These are phyloP conservation scores for Vanderwaltozyma polyspora DNA, from an alignment of 805 yeast species.

Conservation along the genomic window DNA sequence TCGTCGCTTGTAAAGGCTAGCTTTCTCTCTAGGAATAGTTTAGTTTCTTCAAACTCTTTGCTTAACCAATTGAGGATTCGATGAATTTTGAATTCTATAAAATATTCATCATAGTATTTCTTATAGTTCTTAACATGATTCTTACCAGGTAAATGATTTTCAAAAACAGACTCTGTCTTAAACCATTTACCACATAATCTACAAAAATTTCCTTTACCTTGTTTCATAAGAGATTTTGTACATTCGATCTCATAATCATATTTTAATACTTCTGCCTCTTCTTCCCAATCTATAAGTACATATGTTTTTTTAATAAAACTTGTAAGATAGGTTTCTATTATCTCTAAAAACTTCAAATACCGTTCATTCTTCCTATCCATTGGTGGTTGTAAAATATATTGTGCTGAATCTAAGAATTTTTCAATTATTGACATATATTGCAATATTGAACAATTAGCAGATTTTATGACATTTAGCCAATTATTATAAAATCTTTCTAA, in stretches of 20 bases:
- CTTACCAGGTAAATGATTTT: slow-evolving; percentile 62
- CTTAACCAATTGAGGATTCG: slow-evolving; percentile 30
- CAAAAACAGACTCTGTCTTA: slow-evolving; percentile 51
- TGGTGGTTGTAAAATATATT: slow-evolving; percentile 18
- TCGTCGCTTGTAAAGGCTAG: slow-evolving; percentile 64
- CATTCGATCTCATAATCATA: slow-evolving; percentile 9
- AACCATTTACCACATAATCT: slow-evolving; percentile 51
- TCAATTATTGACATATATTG: slow-evolving; percentile 41
- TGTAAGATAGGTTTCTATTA: slow-evolving; percentile 40
- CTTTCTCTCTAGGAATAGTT: slow-evolving; percentile 51
- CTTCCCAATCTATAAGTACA: slow-evolving; percentile 37
- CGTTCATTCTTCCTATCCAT: slow-evolving; percentile 22
- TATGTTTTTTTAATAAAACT: slow-evolving; percentile 36
- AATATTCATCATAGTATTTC: slow-evolving; percentile 16
- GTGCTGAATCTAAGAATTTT: slow-evolving; percentile 24
- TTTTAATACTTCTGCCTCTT: slow-evolving; percentile 4
- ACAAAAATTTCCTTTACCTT: slow-evolving; percentile 38
- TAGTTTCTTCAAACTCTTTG: slow-evolving; percentile 38
- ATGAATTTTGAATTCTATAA: slow-evolving; percentile 32
- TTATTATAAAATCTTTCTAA: slow-evolving; percentile 38
- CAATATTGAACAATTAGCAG: slow-evolving; percentile 32
- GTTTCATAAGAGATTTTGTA: slow-evolving; percentile 10
- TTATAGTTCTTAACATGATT: slow-evolving; percentile 50
- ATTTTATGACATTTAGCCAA: slow-evolving; percentile 39
- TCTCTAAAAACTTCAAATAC: slow-evolving; percentile 36